Base-by-base conservation (phyloP, 2,329 filamentous ascomycete species). In the Teratosphaeria destructans region DNA sequence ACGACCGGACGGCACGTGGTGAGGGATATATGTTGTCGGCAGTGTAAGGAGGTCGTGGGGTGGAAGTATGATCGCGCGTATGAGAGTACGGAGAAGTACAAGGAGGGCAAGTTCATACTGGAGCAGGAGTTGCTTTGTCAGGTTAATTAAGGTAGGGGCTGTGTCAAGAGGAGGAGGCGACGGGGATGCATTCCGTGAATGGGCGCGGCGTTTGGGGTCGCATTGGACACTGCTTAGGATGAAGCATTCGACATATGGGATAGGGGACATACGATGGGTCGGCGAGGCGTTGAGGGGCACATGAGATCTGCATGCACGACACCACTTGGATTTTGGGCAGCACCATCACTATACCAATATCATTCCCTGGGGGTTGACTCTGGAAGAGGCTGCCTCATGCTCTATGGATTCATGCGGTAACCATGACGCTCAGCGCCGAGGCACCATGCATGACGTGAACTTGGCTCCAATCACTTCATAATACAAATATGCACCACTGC, bases 61-160 rank as follows among this genome's bases (percentile, higher is more conserved):
- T 99, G 94, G 94, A 97, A 96, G 75, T 99, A 99, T 74, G 94
- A 99, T 76, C 96, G 95, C 78, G 94, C 94, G 1, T 97, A 89
- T 73, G 94, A 99, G 78, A 76, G 79, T 37, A 86, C 82, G 64
- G 93, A 99, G 82, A 96, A 96, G 77, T 99, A 99, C 78, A 99
- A 99, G 79, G 94, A 99, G 80, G 92, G 91, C 59, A 99, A 97
- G 78, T 97, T 89, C 73, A 99, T 99, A 61, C 81, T 99, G 60
- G 93, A 97, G 79, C 89, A 89, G 35, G 92, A 96, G 78, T 77
- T 96, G 64, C 80, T 97, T 47, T 93, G 89, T 75, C 86, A 85
- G 66, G 91, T 96, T 58, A 79, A 73, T 55, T 79, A 68, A 75
- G n/a, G 43, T 19, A 11, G 16, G n/a, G 4, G 19, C 23, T 43